A percentile compares a stretch with the other conserved stretches of the same genome.
Evolutionary conservation across 352 stramenopile genomes (phyloP).

Genomic region (Pythium rishiriense): DNA sequence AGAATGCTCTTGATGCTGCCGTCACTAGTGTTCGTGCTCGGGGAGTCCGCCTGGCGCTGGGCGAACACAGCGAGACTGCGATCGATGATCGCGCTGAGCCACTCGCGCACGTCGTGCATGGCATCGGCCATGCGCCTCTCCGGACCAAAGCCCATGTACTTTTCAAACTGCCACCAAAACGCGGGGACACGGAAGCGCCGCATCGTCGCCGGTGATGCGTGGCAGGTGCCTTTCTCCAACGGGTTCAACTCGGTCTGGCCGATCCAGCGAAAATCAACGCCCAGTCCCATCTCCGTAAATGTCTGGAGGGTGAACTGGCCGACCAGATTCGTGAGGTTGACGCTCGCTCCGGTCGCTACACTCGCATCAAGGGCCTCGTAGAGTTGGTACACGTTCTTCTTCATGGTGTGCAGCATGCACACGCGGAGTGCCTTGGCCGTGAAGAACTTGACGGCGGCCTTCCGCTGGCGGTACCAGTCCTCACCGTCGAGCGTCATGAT

Average conservation of each 20-base stretch:
- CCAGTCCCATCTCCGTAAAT: conserved; percentile 55
- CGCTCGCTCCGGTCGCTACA: not conserved
- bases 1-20: conserved; percentile 24
- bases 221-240: conserved; percentile 46
- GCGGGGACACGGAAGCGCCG: conserved; percentile 46
- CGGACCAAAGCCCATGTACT: conserved; percentile 36
- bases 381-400: conserved; percentile 20
- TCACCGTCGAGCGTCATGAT: conserved; percentile 33
- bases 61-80: conserved; percentile 26
- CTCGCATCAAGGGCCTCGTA: conserved; percentile 12
- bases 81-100: conserved; percentile 42
- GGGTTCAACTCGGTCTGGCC: conserved; percentile 31
- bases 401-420: conserved; percentile 22
- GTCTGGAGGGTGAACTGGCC: conserved; percentile 51
- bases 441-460: conserved; percentile 33
- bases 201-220: conserved; percentile 34
- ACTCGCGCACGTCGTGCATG: conserved; percentile 36
- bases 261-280: conserved; percentile 44
- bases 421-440: conserved; percentile 29
- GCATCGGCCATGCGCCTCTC: conserved; percentile 37
- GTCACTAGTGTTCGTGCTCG: no score
- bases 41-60: no score
- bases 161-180: conserved; percentile 59
- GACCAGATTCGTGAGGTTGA: conserved; percentile 35
- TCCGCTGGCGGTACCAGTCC: conserved; percentile 34